Conservation (phyloP, 164 flowering plant genomes). For the Macadamia tetraphylla region DNA sequence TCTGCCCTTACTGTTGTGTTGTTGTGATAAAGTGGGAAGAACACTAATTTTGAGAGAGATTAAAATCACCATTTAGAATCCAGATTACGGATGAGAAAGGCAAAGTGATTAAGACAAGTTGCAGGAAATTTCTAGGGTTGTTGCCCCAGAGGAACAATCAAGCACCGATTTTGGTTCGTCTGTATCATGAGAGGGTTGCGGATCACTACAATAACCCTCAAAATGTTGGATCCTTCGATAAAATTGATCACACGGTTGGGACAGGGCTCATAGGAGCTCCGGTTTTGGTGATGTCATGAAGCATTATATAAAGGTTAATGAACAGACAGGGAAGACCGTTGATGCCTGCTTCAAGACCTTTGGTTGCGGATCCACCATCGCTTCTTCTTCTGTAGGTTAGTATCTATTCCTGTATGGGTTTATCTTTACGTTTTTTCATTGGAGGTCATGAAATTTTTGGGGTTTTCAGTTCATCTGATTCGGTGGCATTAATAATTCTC, state of each 20-base stretch:
- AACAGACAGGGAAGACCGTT: slow-evolving; percentile 61
- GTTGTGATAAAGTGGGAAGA: no score
- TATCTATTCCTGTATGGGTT: neutral
- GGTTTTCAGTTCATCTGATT: no score
- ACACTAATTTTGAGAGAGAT: no score
- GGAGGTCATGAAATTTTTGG: no score
- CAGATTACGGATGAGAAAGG: neutral
- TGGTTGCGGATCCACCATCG: slow-evolving; percentile 71
- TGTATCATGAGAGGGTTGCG: slow-evolving; percentile 90
- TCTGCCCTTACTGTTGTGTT: no score
- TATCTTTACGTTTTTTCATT: no score
- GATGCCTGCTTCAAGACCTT: slow-evolving; percentile 96
- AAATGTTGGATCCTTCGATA: slow-evolving; percentile 94
- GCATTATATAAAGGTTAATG: slow-evolving; percentile 87
- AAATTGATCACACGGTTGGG: slow-evolving; percentile 85
- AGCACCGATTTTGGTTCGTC: slow-evolving; percentile 24
- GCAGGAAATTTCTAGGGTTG: slow-evolving; percentile 25
- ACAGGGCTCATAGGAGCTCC: slow-evolving; percentile 98
- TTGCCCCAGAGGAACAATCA: slow-evolving; percentile 7
- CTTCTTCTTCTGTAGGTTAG: slow-evolving; percentile 63
- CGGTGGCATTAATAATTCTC: no score
- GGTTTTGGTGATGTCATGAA: slow-evolving; percentile 98
- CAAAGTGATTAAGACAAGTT: slow-evolving; percentile 26
- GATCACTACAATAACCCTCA: slow-evolving; percentile 95
- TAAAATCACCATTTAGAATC: no score